Percentiles rank a stretch among this genome's conserved stretches.
Evolutionary conservation across 768 basidiomycete species (phyloP).

Genomic region (Vararia minispora): DNA sequence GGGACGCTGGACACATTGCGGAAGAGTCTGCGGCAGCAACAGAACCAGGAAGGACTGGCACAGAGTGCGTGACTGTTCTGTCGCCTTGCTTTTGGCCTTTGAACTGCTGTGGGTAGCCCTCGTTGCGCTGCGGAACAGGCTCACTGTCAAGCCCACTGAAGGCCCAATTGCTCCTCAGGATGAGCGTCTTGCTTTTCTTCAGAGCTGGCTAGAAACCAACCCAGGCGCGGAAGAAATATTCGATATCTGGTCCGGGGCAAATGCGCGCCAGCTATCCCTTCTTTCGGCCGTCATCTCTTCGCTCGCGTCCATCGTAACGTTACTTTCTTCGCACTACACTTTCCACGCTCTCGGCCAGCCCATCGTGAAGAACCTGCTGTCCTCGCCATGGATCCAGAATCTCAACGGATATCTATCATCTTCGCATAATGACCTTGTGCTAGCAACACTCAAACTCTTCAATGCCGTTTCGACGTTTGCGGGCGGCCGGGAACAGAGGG

Average conservation of each 20-base stretch:
- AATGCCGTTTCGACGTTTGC: constrained; percentile 51
- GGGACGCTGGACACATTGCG: constrained; percentile 5
- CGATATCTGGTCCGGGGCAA: constrained; percentile 43
- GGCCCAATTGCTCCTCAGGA: constrained; percentile 39
- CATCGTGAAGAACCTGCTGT: constrained; percentile 50
- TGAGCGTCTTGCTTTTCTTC: constrained; percentile 44
- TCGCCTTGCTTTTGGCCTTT: neutral
- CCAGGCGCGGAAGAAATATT: constrained; percentile 55
- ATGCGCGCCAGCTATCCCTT: constrained; percentile 34
- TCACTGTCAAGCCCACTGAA: constrained; percentile 43
- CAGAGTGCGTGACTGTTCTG: constrained; percentile 11
- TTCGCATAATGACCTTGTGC: constrained; percentile 50
- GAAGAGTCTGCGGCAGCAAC: constrained; percentile 13
- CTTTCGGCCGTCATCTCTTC: constrained; percentile 37
- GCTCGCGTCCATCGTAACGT: constrained; percentile 45
- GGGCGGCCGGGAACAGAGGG: constrained; percentile 52
- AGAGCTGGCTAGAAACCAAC: constrained; percentile 48
- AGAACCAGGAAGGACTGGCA: constrained; percentile 11
- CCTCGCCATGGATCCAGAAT: constrained; percentile 40
- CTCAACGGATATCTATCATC: constrained; percentile 55
- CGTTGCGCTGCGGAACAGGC: constrained; percentile 48
- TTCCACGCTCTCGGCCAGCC: constrained; percentile 53
- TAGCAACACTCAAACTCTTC: constrained; percentile 56
- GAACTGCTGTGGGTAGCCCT: constrained; percentile 23
- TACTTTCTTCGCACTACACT: constrained; percentile 59